phyloP scores from a whole-genome alignment of 2,329 filamentous ascomycete species.

The Ascochyta lentis region DNA sequence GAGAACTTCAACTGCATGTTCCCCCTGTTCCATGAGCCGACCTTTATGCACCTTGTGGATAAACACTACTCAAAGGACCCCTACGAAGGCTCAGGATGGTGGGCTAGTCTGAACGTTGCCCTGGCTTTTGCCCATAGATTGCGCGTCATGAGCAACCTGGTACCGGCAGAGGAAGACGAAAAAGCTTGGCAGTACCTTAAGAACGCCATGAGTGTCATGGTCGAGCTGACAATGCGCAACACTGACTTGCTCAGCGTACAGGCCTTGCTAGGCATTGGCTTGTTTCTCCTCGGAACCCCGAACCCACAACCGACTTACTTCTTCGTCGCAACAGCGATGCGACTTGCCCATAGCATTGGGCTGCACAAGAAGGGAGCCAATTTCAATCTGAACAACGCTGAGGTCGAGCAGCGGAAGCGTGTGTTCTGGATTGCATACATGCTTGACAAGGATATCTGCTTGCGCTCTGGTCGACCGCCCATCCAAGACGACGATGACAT shows the following conservation, averaged over 20 bases:
- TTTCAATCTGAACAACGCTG: slow-evolving; percentile 91
- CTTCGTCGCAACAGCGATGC: slow-evolving; percentile 86
- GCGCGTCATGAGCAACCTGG: slow-evolving; percentile 93
- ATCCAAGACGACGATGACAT: slow-evolving; percentile 82
- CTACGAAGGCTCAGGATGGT: slow-evolving; percentile 96
- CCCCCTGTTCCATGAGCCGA: slow-evolving; percentile 94
- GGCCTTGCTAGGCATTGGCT: slow-evolving; percentile 86
- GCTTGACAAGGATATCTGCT: slow-evolving; percentile 75
- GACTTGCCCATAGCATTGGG: slow-evolving; percentile 91
- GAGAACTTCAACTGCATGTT: slow-evolving; percentile 99
- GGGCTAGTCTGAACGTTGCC: slow-evolving; percentile 93
- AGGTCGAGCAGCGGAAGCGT: slow-evolving; percentile 86
- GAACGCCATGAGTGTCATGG: slow-evolving; percentile 92
- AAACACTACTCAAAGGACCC: slow-evolving; percentile 91
- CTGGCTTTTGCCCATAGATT: slow-evolving; percentile 92
- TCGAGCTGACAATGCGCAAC: slow-evolving; percentile 93
- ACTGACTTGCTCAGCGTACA: slow-evolving; percentile 95
- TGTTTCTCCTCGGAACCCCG: slow-evolving; percentile 94
- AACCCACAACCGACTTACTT: slow-evolving; percentile 96
- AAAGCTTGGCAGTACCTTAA: slow-evolving; percentile 96
- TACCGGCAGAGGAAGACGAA: slow-evolving; percentile 87
- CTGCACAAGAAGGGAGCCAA: slow-evolving; percentile 91
- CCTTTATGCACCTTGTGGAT: slow-evolving; percentile 97
- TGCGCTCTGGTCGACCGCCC: slow-evolving; percentile 74
- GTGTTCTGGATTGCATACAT: slow-evolving; percentile 81